These are phyloP conservation scores for Chaetomium tenue DNA, from an alignment of 495 filamentous ascomycete genomes.

Conservation along the genomic window DNA sequence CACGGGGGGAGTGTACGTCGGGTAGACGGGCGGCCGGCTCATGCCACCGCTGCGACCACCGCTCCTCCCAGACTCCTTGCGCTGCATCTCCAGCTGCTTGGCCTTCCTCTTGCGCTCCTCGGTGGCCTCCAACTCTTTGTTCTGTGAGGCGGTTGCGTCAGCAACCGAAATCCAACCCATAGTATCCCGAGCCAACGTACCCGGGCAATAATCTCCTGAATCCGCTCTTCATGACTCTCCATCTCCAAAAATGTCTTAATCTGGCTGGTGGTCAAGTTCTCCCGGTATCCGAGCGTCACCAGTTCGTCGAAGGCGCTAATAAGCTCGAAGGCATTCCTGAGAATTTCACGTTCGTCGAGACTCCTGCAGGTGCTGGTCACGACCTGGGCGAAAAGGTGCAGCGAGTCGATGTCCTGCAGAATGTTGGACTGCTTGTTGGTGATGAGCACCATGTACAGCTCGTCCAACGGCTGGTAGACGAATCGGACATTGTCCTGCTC, in stretches of 20 bases:
- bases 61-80: constrained; percentile 74
- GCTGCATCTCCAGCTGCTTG: constrained; percentile 96
- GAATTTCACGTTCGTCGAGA: constrained; percentile 90
- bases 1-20: constrained; percentile 81
- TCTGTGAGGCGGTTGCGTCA: constrained; percentile 58
- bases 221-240: constrained; percentile 98
- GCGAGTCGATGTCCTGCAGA: constrained; percentile 95
- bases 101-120: constrained; percentile 98
- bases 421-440: constrained; percentile 99
- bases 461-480: constrained; percentile 97
- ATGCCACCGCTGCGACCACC: constrained; percentile 50
- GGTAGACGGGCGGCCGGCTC: constrained; percentile 75
- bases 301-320: constrained; percentile 95
- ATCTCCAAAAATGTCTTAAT: constrained; percentile 99
- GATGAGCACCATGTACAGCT: constrained; percentile 98
- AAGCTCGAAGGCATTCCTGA: constrained; percentile 91
- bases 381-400: constrained; percentile 96
- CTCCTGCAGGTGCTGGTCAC: constrained; percentile 94
- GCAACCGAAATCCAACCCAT: constrained; percentile 9
- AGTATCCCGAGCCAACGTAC: constrained; percentile 47
- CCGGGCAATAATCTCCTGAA: constrained; percentile 94
- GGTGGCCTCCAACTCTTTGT: constrained; percentile 96
- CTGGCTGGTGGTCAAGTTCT: constrained; percentile 90
- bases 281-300: constrained; percentile 89
- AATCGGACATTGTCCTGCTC: constrained; percentile 99